Evolutionary conservation across 768 basidiomycete species (phyloP).

Genomic region (Pleurotus cornucopiae): DNA sequence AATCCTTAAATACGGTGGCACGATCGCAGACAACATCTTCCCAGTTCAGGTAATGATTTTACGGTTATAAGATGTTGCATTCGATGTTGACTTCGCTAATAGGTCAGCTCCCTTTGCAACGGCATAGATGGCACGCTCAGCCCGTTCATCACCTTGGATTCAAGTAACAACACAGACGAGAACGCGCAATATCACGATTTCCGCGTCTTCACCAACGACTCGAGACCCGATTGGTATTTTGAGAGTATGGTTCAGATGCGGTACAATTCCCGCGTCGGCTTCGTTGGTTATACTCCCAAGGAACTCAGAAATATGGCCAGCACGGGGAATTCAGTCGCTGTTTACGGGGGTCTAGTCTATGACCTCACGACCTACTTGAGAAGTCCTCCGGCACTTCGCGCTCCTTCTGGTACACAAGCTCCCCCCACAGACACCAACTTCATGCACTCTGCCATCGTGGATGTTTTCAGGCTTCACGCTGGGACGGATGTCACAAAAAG

Average conservation of each 20-base stretch:
- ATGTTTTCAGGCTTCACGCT: slow-evolving; percentile 70
- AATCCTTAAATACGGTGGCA: slow-evolving; percentile 82
- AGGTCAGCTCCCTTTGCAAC: slow-evolving; percentile 92
- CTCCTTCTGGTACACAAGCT: slow-evolving; percentile 43
- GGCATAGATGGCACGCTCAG: slow-evolving; percentile 78
- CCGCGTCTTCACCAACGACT: slow-evolving; percentile 82
- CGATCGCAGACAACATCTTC: slow-evolving; percentile 72
- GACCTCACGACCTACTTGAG: slow-evolving; percentile 80
- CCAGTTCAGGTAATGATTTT: slow-evolving; percentile 75
- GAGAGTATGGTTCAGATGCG: slow-evolving; percentile 93
- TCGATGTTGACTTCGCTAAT: background rate
- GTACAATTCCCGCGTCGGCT: slow-evolving; percentile 83
- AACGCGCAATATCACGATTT: slow-evolving; percentile 94
- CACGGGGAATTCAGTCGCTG: slow-evolving; percentile 61
- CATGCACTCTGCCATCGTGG: slow-evolving; percentile 66
- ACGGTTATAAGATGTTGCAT: background rate
- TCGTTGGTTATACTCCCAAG: slow-evolving; percentile 77
- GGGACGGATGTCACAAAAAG: slow-evolving; percentile 81
- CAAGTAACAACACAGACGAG: slow-evolving; percentile 69
- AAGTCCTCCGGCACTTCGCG: slow-evolving; percentile 52
- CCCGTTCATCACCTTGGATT: slow-evolving; percentile 76
- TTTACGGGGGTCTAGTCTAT: slow-evolving; percentile 86
- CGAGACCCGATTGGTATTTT: slow-evolving; percentile 97
- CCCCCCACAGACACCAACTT: slow-evolving; percentile 51
- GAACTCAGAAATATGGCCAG: slow-evolving; percentile 71